Conservation (phyloP, 768 basidiomycete species). For the Lentinula detonsa region DNA sequence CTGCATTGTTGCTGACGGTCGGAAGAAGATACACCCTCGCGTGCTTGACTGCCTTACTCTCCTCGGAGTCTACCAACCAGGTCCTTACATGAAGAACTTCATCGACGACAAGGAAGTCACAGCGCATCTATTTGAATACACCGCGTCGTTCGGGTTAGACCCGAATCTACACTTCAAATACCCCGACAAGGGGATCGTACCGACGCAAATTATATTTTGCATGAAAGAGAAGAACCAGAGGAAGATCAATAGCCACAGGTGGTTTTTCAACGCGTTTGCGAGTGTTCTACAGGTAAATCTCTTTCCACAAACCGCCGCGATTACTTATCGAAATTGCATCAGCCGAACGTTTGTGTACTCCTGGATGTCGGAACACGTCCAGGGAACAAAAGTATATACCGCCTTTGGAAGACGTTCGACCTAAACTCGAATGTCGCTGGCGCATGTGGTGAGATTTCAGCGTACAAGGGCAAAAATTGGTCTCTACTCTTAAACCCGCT, state of each 20-base stretch:
- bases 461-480: constrained; percentile 90
- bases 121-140: constrained; percentile 77
- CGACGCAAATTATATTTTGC: constrained; percentile 90
- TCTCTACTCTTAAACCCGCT: constrained; percentile 76
- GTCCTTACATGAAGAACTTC: constrained; percentile 48
- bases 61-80: constrained; percentile 83
- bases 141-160: constrained; percentile 74
- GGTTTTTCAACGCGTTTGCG: constrained; percentile 96
- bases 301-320: background rate
- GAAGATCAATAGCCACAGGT: constrained; percentile 95
- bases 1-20: constrained; percentile 87
- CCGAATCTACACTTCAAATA: constrained; percentile 78
- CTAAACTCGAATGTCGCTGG: constrained; percentile 90
- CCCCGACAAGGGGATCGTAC: constrained; percentile 89
- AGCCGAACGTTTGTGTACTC: constrained; percentile 90
- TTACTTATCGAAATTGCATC: constrained; percentile 1
- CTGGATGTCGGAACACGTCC: constrained; percentile 94
- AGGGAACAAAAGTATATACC: constrained; percentile 82
- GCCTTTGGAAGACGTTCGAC: constrained; percentile 94
- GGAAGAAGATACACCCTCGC: constrained; percentile 75
- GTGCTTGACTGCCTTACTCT: constrained; percentile 87
- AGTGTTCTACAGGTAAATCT: constrained; percentile 67
- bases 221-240: constrained; percentile 93
- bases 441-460: constrained; percentile 95
- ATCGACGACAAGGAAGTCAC: constrained; percentile 69